A percentile compares a stretch with the other conserved stretches of the same genome.
phyloP scores from a whole-genome alignment of 257 asterid genomes.

The Solanum raphanifolium region DNA sequence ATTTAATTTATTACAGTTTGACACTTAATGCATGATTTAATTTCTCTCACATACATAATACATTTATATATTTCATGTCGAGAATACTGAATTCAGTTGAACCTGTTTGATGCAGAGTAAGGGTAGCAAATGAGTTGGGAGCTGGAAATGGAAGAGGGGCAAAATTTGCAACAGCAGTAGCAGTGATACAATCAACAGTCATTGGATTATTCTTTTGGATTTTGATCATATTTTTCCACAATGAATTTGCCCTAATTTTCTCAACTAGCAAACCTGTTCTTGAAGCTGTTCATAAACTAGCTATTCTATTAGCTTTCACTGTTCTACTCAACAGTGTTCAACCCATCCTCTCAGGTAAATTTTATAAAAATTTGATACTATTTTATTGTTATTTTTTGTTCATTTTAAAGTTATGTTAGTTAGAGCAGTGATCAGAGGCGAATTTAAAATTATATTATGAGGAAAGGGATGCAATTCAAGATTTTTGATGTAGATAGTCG shows the following conservation, averaged over 20 bases:
- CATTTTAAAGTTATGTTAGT: not conserved
- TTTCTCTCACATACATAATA: not conserved
- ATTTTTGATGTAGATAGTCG: not conserved
- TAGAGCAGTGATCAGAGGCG: not conserved
- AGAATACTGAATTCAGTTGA: not conserved
- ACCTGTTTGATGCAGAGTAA: conserved; percentile 29
- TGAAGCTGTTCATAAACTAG: conserved; percentile 26
- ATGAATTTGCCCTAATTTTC: conserved; percentile 32
- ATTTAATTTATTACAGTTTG: not conserved
- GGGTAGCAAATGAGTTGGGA: conserved; percentile 75
- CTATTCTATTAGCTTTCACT: conserved; percentile 42
- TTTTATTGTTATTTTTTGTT: not conserved
- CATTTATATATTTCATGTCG: not conserved
- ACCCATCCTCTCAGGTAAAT: conserved; percentile 47
- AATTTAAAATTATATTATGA: not conserved
- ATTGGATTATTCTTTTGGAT: conserved; percentile 38
- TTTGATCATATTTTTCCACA: conserved; percentile 26
- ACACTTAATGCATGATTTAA: not conserved
- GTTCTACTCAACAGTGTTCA: conserved; percentile 48
- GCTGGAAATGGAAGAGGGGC: conserved; percentile 58
- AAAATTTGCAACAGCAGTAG: conserved; percentile 36
- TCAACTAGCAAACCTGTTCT: conserved; percentile 32
- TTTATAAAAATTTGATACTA: not conserved
- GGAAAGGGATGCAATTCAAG: not conserved
- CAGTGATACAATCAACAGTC: conserved; percentile 31